Conservation (phyloP, 2,329 filamentous ascomycete species). For the Cryphonectria naterciae region DNA sequence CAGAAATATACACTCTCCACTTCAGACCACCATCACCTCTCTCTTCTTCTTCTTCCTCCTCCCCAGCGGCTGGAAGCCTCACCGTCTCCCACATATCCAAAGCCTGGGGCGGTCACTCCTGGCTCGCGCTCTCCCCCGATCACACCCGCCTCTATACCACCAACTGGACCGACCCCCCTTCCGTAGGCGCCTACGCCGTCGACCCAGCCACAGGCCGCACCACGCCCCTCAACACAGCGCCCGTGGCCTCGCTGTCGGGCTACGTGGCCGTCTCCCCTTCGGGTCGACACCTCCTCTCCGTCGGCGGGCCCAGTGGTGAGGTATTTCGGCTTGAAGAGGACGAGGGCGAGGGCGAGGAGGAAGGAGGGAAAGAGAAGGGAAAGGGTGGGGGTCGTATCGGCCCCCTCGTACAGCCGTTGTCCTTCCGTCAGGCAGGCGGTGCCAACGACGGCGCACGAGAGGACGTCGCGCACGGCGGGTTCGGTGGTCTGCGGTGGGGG, state of each 20-base stretch:
- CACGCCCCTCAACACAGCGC: conserved; percentile 23
- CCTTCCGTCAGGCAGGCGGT: conserved; percentile 27
- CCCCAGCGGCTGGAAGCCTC: conserved; percentile 8
- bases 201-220: conserved; percentile 15
- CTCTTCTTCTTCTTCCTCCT: background rate
- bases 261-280: conserved; percentile 24
- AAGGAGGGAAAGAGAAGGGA: background rate
- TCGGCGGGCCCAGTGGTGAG: conserved; percentile 27
- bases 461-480: conserved; percentile 29
- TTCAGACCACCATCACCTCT: conserved; percentile 21
- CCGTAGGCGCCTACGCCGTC: conserved; percentile 28
- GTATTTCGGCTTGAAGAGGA: conserved; percentile 22
- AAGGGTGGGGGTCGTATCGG: conserved; percentile 15
- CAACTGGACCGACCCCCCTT: conserved; percentile 27
- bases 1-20: conserved; percentile 24
- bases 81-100: conserved; percentile 21
- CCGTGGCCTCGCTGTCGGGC: conserved; percentile 25
- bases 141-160: conserved; percentile 30
- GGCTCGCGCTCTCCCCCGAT: conserved; percentile 30
- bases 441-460: conserved; percentile 26
- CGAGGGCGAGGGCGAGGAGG: conserved; percentile 7
- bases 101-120: conserved; percentile 29
- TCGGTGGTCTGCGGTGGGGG: conserved; percentile 31
- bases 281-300: conserved; percentile 25
- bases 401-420: conserved; percentile 25